Conservation (phyloP, 164 flowering plant species). For the Kingdonia uniflora region DNA sequence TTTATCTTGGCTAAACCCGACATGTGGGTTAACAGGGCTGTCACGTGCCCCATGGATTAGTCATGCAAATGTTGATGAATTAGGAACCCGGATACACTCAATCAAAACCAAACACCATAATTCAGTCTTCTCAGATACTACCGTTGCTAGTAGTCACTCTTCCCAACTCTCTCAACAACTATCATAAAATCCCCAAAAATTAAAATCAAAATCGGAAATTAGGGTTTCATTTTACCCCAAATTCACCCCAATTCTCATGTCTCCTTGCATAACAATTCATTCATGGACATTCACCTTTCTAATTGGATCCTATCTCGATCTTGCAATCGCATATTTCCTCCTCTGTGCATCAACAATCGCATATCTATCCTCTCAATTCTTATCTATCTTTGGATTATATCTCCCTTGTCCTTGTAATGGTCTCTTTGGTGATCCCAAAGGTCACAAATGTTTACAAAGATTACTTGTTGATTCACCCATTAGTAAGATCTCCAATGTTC, state of each 20-base stretch:
- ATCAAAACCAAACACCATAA: no score
- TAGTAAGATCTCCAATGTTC: constrained; percentile 41
- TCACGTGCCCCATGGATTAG: no score
- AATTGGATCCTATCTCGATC: constrained; percentile 81
- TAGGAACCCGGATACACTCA: no score
- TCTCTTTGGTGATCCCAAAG: constrained; percentile 30
- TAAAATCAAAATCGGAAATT: no score
- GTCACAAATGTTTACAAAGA: constrained; percentile 33
- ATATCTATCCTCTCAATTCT: constrained; percentile 45
- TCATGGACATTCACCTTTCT: constrained; percentile 57
- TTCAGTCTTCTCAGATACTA: no score
- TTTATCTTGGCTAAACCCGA: no score
- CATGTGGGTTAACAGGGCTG: no score
- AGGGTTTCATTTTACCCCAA: neutral
- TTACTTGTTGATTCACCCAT: constrained; percentile 39
- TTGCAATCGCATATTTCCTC: constrained; percentile 47
- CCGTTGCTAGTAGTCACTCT: no score
- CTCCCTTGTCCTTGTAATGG: constrained; percentile 82
- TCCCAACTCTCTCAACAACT: no score
- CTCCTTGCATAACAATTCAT: constrained; percentile 7
- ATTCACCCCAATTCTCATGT: neutral
- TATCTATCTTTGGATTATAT: constrained; percentile 47
- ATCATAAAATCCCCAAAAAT: no score
- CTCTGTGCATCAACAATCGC: constrained; percentile 57
- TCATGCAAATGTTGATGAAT: no score